Evolutionary conservation across 1,139 yeast genomes (phyloP), one percentile per base, ranked within the genome.

Genomic region (Meyerozyma athensensis): DNA sequence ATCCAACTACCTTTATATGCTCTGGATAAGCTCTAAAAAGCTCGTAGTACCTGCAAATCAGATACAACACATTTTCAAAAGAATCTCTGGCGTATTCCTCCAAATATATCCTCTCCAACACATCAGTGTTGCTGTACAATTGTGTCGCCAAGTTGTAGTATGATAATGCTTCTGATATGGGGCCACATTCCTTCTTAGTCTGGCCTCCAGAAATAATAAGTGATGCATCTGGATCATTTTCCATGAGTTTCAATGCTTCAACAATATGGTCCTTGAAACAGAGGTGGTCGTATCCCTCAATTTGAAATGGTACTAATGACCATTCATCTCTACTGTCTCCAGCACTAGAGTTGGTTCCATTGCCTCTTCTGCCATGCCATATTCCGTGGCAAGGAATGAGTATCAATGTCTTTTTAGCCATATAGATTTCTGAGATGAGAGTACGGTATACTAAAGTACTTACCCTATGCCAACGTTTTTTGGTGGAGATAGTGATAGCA

Each of bases 71-170:
- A 54, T 86, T 86, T 53, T 86, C 95, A 54, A 81, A 82, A 2
- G 95, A 85, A 55, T 86, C 95, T 33, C 87, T 62, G 0, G 96
- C 90, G 56, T 62, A 82, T 47, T 81, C 87, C 52, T 86, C 96
- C 2, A 73, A 53, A 4, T 61, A 42, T 3, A 74, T 53, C 22
- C 74, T 53, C 9, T 52, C 43, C 3, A 48, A 37, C 2, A 56
- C 28, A 2, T 38, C 34, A 1, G 35, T 39, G 2, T 46, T 48
- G 7, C 20, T 12, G 18, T 18, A 17, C 32, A 61, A 34, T 8
- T 43, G 36, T 19, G 34, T 28, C 0, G 70, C 63, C 26, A 74
- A 57, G 17, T 61, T 50, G 34, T 59, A 71, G 53, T 85, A 84
- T 10, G 86, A 76, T 38, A 61, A 62, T 0, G 86, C 73, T 54